A percentile compares a stretch with the other conserved stretches of the same genome.
phyloP scores from a whole-genome alignment of 2,329 filamentous ascomycete genomes.

The Penicillium corylophilum region DNA sequence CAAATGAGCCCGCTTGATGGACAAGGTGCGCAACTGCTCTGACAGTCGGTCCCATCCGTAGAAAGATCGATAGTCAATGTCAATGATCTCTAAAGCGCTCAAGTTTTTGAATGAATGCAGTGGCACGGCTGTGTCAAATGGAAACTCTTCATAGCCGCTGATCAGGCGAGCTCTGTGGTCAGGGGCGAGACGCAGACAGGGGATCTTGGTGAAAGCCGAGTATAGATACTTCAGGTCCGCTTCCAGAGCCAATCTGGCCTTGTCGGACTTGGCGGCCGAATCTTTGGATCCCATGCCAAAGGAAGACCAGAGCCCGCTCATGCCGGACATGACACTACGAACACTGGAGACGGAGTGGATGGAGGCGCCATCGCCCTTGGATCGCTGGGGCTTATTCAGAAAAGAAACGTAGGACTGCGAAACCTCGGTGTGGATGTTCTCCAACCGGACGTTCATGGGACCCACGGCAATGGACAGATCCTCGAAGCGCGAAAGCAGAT shows the following conservation, averaged over 20 bases:
- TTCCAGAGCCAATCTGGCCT: conserved; percentile 80
- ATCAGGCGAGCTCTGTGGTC: conserved; percentile 91
- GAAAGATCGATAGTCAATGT: conserved; percentile 95
- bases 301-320: conserved; percentile 89
- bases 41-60: conserved; percentile 94
- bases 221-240: conserved; percentile 94
- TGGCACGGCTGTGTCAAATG: conserved; percentile 94
- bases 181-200: conserved; percentile 83
- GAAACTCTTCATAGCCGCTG: conserved; percentile 92
- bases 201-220: conserved; percentile 97
- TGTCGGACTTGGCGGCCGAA: conserved; percentile 78
- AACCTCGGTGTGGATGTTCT: conserved; percentile 87
- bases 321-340: conserved; percentile 93
- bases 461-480: conserved; percentile 87
- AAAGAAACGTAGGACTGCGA: conserved; percentile 94
- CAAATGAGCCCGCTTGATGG: conserved; percentile 79
- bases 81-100: conserved; percentile 87
- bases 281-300: conserved; percentile 80
- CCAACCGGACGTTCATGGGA: conserved; percentile 91
- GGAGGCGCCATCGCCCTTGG: conserved; percentile 82
- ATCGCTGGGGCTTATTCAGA: conserved; percentile 76
- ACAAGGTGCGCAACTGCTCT: conserved; percentile 86
- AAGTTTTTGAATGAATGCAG: conserved; percentile 97
- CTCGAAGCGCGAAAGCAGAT: conserved; percentile 91
- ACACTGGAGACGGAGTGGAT: conserved; percentile 96